Evolutionary conservation across 176 grass and related monocot genomes (phyloP).

Genomic region (Avena insularis): DNA sequence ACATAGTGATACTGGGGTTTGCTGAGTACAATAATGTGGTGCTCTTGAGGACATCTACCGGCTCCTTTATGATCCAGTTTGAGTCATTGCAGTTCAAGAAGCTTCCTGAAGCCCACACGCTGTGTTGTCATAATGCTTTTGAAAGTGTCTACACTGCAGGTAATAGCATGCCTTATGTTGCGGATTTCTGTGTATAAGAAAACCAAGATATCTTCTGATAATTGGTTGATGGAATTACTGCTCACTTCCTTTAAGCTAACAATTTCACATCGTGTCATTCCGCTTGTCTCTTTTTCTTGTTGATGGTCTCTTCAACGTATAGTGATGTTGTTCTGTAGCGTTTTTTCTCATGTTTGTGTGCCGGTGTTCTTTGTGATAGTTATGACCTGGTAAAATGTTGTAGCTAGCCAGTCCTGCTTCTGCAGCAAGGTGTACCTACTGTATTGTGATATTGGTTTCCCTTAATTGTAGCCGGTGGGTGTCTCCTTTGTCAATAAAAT

Average conservation of each 20-base stretch:
- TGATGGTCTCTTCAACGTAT: neutral
- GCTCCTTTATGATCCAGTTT: neutral
- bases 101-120: neutral
- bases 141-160: constrained; percentile 5
- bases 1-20: neutral
- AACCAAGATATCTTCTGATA: neutral
- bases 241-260: neutral
- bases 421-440: neutral
- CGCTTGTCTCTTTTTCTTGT: neutral
- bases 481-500: neutral
- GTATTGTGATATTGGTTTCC: neutral
- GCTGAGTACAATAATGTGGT: constrained; percentile 4
- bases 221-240: neutral
- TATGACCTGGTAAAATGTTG: neutral
- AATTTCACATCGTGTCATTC: neutral
- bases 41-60: neutral
- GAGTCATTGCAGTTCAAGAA: constrained; percentile 6
- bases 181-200: neutral
- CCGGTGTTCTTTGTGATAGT: neutral
- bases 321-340: neutral
- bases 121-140: neutral
- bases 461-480: neutral
- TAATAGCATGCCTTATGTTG: neutral
- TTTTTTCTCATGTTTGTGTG: neutral
- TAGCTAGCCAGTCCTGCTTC: neutral